Evolutionary conservation across 306 rosid genomes (phyloP), one percentile per base, ranked within the genome.

Genomic region (Inga laurina): DNA sequence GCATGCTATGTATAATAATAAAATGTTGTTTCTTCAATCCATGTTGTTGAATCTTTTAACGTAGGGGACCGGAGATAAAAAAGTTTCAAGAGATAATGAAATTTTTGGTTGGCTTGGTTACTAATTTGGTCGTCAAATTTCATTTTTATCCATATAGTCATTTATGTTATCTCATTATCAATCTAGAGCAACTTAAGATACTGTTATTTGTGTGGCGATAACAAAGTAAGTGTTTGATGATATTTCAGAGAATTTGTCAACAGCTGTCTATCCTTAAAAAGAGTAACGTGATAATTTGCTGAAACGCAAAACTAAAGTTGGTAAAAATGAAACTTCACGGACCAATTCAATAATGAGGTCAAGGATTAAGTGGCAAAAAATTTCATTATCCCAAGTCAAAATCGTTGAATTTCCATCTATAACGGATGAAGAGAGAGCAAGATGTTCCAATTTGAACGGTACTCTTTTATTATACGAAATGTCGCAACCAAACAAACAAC

Each of bases 21-120:
- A 78, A 43, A 10, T 35, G 82, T 24, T 83, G 85, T 84, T 79
- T 46, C 61, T 65, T 77, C 57, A 69, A 65, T 67, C 61, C 61
- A 54, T 81, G 24, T 3, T 18, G 30, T 72, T 74, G 64, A 82
- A 65, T 83, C 59, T 62, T 65, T 54, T 65, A 79, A 70, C 75
- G 84, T 75, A 82, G 92, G 95, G 89, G 89, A 91, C 95, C 88
- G 74, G 72, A 14, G 39, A 72, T 81, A 84, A 74, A 87, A n/a
- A 8, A n/a, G 56, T n/a, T 18, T 1, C 1, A 7, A 6, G 59
- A 13, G 59, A 52, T 52, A 8, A 16, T 51, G 16, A 51, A 13
- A 14, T 51, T 15, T 51, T 4, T 51, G 16, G 19, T 48, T 7
- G 61, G 24, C 8, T 52, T 7, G 3, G 22, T 54, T 6, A 19